These are phyloP conservation scores for Neodidymelliopsis sp. DNA, from an alignment of 2,329 filamentous ascomycete species.

Conservation along the genomic window DNA sequence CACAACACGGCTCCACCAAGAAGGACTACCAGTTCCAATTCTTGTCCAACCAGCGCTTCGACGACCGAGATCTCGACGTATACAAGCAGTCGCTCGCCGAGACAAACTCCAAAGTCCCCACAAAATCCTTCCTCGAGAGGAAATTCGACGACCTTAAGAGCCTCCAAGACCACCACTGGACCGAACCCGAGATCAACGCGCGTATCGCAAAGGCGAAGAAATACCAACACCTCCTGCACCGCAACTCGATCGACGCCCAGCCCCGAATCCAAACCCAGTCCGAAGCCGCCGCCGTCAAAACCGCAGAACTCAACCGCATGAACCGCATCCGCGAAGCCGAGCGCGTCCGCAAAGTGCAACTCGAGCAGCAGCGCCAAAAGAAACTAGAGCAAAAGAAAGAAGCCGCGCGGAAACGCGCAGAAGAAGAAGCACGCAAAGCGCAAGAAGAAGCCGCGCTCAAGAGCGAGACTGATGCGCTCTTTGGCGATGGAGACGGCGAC, in stretches of 20 bases:
- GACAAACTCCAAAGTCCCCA: constrained; percentile 77
- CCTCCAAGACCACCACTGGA: constrained; percentile 82
- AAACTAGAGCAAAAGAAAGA: constrained; percentile 49
- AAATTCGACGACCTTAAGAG: constrained; percentile 84
- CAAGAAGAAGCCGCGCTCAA: constrained; percentile 38
- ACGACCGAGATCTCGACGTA: constrained; percentile 83
- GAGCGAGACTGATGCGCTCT: constrained; percentile 54
- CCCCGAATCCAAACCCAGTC: constrained; percentile 62
- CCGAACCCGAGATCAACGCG: constrained; percentile 79
- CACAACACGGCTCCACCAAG: constrained; percentile 82
- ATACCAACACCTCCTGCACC: constrained; percentile 60
- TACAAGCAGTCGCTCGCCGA: constrained; percentile 75
- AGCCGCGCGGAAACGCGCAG: constrained; percentile 56
- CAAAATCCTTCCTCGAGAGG: constrained; percentile 69
- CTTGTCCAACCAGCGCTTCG: constrained; percentile 84
- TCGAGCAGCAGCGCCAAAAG: constrained; percentile 69
- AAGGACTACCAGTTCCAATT: constrained; percentile 89
- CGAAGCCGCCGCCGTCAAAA: constrained; percentile 76
- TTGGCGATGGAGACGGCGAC: constrained; percentile 54
- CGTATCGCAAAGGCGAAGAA: constrained; percentile 74
- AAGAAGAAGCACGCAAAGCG: constrained; percentile 60
- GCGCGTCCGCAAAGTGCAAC: constrained; percentile 86
- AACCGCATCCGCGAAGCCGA: constrained; percentile 88
- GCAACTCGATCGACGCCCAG: constrained; percentile 70
- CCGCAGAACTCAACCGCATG: constrained; percentile 82